Evolutionary conservation across 1,284 basidiomycete species (phyloP).

Genomic region (Ustilago trichophora): DNA sequence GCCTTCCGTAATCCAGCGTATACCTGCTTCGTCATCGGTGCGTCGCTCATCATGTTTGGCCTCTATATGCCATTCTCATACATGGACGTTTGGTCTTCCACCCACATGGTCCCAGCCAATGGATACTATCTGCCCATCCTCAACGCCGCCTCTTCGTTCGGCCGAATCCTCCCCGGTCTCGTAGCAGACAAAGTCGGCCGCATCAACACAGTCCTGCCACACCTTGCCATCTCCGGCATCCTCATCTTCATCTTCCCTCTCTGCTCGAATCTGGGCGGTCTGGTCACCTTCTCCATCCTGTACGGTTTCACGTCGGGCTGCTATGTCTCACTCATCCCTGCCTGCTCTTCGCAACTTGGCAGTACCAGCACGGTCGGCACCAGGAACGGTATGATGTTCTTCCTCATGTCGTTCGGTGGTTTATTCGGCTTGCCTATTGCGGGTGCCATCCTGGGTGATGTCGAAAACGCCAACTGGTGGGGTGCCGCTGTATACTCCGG

Average conservation of each 20-base stretch:
- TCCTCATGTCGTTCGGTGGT: conserved; percentile 40
- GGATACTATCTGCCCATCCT: conserved; percentile 53
- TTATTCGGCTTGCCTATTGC: conserved; percentile 42
- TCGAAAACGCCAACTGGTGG: conserved; percentile 30
- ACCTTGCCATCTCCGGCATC: conserved; percentile 55
- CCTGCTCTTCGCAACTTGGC: conserved; percentile 37
- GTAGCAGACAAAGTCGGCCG: conserved; percentile 64
- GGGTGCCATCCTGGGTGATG: conserved; percentile 39
- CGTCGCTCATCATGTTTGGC: conserved; percentile 46
- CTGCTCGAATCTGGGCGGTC: conserved; percentile 26
- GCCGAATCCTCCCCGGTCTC: conserved; percentile 65
- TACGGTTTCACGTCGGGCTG: conserved; percentile 55
- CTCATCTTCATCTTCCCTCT: conserved; percentile 52
- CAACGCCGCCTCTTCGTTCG: conserved; percentile 55
- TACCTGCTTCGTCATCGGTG: conserved; percentile 36
- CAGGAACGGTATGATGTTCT: conserved; percentile 44
- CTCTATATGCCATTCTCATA: conserved; percentile 52
- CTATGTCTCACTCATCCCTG: conserved; percentile 52
- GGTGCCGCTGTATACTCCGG: conserved; percentile 14
- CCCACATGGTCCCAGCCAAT: conserved; percentile 20
- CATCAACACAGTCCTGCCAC: conserved; percentile 65
- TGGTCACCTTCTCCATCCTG: conserved; percentile 38
- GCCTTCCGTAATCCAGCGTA: conserved; percentile 46
- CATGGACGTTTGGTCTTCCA: conserved; percentile 42
- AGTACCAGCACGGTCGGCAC: conserved; percentile 35